Base-by-base conservation (phyloP, 2,329 filamentous ascomycete genomes). In the Ophiocordyceps polyrhachis-furcata region DNA sequence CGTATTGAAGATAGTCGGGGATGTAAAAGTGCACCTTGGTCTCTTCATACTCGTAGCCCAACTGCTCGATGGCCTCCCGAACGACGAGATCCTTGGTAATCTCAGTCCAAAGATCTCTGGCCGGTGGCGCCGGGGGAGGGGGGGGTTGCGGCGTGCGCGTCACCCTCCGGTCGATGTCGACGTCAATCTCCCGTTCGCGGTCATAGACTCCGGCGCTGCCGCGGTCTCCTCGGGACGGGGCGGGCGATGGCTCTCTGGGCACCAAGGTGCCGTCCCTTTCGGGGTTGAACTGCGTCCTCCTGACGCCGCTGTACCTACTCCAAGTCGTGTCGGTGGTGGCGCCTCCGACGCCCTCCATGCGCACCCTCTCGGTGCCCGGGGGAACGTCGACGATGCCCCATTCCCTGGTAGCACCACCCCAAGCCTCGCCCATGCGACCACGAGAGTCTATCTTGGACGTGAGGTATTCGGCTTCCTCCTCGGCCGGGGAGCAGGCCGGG, bases 11-110 rank as follows among this genome's bases (percentile, higher is more conserved):
- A 60, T 93, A 95, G 50, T 89, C 78, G 68, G 94, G 89, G 41
- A 96, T 77, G 61, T 95, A 96, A 63, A 83, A 96, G 62, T 86
- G 93, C 49, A 73, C 76, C 45, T 86, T 81, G 0, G 85, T 91
- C 69, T 96, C 88, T 58, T 95, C 86, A 56, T 80, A 96, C 48
- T 84, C 79, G 61, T 94, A 96, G 3, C 85, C 85, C 56, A 80
- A 66, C 54, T 81, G 71, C 52, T 93, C 81, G 50, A 96, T 83
- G 17, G 91, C 91, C 58, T 95, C 87, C 44, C 81, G 78, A 47
- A 81, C 71, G 15, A 96, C 85, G 32, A 96, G 65, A 52, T 94
- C 88, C 64, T 93, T 94, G 41, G 89, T 93, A 53, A 98, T 86
- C 63, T 96, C 91, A 0, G 91, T 98, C 89, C 89, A 96, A 67